Evolutionary conservation across 179 eudicot species (phyloP).

Genomic region (Silene vulgaris): DNA sequence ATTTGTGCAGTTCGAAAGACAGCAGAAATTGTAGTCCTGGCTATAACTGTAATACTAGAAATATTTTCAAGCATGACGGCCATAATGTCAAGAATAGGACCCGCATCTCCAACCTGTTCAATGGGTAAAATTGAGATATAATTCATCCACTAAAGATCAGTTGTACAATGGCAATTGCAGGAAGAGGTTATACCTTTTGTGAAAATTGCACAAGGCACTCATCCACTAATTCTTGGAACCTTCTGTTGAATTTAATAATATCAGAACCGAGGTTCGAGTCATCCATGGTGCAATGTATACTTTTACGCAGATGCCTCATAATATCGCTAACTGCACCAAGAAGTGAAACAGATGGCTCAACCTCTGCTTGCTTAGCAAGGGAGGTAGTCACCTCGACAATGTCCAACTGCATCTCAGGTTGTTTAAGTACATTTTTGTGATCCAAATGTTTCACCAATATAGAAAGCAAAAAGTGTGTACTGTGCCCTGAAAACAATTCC

Average conservation of each 20-base stretch:
- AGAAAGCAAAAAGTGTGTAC: slow-evolving; percentile 70
- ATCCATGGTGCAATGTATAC: slow-evolving; percentile 72
- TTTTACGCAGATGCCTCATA: slow-evolving; percentile 86
- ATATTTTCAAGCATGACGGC: slow-evolving; percentile 86
- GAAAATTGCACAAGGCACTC: slow-evolving; percentile 72
- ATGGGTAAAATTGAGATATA: slow-evolving; percentile 1
- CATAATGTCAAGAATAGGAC: slow-evolving; percentile 89
- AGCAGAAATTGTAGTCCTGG: slow-evolving; percentile 74
- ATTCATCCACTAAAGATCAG: background rate
- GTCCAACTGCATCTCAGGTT: slow-evolving; percentile 82
- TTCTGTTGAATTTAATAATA: slow-evolving; percentile 57
- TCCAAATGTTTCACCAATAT: slow-evolving; percentile 90
- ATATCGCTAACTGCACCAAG: slow-evolving; percentile 77
- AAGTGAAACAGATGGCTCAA: slow-evolving; percentile 67
- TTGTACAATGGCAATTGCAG: background rate
- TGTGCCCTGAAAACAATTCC: slow-evolving; percentile 54
- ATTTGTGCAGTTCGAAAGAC: slow-evolving; percentile 95
- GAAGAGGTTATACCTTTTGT: slow-evolving; percentile 46
- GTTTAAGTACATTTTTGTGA: slow-evolving; percentile 83
- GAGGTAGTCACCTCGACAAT: slow-evolving; percentile 64
- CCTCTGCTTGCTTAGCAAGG: slow-evolving; percentile 63
- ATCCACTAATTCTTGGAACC: slow-evolving; percentile 65
- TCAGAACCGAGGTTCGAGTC: slow-evolving; percentile 67
- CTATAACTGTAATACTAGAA: slow-evolving; percentile 56
- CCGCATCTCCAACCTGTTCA: slow-evolving; percentile 95